Base-by-base conservation (phyloP, 352 stramenopile species). In the Peronospora destructor region DNA sequence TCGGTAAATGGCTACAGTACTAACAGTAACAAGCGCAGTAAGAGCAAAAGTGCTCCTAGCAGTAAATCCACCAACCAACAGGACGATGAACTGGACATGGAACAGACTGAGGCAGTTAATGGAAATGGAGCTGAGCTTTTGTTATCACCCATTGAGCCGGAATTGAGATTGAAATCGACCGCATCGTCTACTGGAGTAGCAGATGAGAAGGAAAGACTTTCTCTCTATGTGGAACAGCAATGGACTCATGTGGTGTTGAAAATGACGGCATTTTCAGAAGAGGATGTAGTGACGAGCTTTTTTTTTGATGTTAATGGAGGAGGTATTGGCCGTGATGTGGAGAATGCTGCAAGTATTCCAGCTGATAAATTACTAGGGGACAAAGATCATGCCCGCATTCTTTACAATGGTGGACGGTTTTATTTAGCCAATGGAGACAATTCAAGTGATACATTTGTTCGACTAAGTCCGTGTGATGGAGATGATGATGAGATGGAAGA, bases 181-280 rank as follows among this genome's bases (percentile, higher is more conserved):
- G 46, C 30, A 13, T 44, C 45, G 26, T 56, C 61, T 17, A 49
- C 37, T 49, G 53, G 32, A n/a, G 44, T n/a, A 47, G 48, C 45
- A 11, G 56, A 71, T 33, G 63, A 68, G 30, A 62, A 75, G 33
- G 65, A 75, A 23, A 53, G 54, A 2, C 39, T 56, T 4, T 34
- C 60, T 8, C 26, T 41, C 0, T 76, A 64, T 49, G 23, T 64
- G 19, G 66, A 79, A 25, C 71, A 72, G 16, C 67, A 67, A 7
- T 88, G 76, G 79, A 82, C 53, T 1, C 59, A 89, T 36, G 60
- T 92, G 45, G 79, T 92, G 49, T 56, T 92, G 13, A 92, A 92
- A 61, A 92, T 92, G 81, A 88, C 77, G 19, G 70, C 75, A 0
- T 86, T 87, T 34, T 78, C 74, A 0, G 78, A 90, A 35, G 76